phyloP scores from a whole-genome alignment of 176 grass and related monocot genomes.

The Triticum timopheevii region DNA sequence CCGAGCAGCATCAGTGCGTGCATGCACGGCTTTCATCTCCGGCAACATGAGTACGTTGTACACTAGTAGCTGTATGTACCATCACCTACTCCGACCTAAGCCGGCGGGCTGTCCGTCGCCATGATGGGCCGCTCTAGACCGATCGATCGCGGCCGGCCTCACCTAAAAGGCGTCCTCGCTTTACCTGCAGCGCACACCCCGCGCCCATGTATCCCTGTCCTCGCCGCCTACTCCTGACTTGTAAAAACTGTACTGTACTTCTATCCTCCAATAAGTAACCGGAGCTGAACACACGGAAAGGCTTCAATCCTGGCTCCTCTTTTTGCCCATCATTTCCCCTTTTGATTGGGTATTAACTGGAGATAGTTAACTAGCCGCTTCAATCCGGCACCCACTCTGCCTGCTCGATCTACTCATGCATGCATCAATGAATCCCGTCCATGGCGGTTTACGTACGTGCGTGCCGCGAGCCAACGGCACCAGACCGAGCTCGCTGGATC shows the following conservation, averaged over 20 bases:
- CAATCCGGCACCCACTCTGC: background rate
- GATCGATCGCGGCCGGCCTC: background rate
- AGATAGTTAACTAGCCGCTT: background rate
- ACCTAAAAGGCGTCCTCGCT: slow-evolving; percentile 15
- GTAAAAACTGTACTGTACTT: background rate
- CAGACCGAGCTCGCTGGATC: background rate
- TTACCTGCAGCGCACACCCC: background rate
- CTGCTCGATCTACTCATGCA: background rate
- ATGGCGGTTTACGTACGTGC: background rate
- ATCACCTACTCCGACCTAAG: background rate
- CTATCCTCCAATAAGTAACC: background rate
- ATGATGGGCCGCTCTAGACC: background rate
- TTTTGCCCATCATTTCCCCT: slow-evolving; percentile 3
- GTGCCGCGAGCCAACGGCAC: background rate
- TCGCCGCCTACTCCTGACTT: background rate
- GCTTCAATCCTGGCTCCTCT: background rate
- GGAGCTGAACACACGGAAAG: background rate
- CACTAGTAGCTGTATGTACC: background rate
- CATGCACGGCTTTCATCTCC: no score
- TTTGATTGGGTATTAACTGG: background rate
- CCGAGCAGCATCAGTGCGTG: no score
- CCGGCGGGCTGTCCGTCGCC: background rate
- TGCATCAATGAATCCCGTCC: no score
- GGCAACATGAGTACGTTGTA: background rate
- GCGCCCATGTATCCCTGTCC: slow-evolving; percentile 8